Base-by-base conservation (phyloP, 257 asterid genomes). In the Solanum piurae region DNA sequence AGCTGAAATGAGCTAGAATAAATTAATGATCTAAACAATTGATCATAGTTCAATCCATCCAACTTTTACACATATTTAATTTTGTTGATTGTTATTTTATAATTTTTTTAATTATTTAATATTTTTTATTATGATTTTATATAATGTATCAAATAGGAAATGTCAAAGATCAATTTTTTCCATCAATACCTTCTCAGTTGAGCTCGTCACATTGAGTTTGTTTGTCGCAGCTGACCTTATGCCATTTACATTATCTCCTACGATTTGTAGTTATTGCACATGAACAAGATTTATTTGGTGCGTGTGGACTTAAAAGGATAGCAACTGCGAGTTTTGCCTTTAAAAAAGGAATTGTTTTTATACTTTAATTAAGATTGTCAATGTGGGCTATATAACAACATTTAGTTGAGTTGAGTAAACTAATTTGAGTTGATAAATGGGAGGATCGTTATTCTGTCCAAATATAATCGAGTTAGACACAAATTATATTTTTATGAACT, bases 261-360 rank as follows among this genome's bases (percentile, higher is more conserved):
- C 2, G 4, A 4, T 1, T 62, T 23, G 13, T 7, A 8, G 27
- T 60, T 58, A 58, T 60, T 60, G 12, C 0, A 23, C 13, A 58
- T 58, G 27, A 7, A 0, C 2, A n/a, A 23, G 5, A 21, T 21
- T 60, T 60, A 60, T 23, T 2, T 60, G 27, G 68, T 21, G 12
- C 5, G 0, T 21, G 11, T 20, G n/a, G 5, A 7, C 27, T 7
- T 8, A 21, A 58, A 40, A 20, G 68, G 3, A 3, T 21, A 58
- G 4, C 5, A 6, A 58, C 1, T 0, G 0, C 2, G 0, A 5
- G 5, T 58, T 60, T 55, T 64, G 18, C 18, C n/a, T n/a, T n/a
- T n/a, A n/a, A n/a, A n/a, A n/a, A n/a, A n/a, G n/a, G n/a, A n/a
- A n/a, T n/a, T n/a, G n/a, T n/a, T n/a, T n/a, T n/a, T n/a, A n/a